A percentile compares a stretch with the other conserved stretches of the same genome.
phyloP scores from a whole-genome alignment of 371 early-diverging fungal genomes.

The Chytridium lagenaria region DNA sequence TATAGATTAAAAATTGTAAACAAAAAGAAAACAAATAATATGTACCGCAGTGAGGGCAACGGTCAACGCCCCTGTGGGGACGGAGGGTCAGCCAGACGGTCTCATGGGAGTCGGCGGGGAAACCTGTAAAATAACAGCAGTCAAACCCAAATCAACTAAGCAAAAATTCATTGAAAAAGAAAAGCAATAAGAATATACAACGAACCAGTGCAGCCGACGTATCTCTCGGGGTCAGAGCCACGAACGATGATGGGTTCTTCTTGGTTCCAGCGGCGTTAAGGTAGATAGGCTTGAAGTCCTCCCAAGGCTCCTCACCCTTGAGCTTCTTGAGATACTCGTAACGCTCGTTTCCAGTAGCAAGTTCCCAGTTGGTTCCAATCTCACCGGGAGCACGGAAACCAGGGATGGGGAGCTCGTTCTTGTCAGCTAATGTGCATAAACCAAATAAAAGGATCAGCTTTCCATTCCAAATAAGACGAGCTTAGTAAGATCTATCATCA shows the following conservation, averaged over 20 bases:
- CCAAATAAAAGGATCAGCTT: background rate
- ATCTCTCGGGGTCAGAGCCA: conserved; percentile 82
- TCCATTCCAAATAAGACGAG: too few relatives aligned
- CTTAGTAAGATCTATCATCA: background rate
- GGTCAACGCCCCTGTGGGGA: conserved; percentile 72
- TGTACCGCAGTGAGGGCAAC: conserved; percentile 96
- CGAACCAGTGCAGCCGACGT: conserved; percentile 94
- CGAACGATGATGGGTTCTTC: conserved; percentile 81
- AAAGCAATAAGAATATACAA: conserved; percentile 21
- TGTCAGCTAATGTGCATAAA: background rate
- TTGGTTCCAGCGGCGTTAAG: conserved; percentile 82
- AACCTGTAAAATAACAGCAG: conserved; percentile 60
- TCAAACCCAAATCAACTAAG: background rate
- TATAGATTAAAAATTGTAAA: background rate
- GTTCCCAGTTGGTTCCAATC: conserved; percentile 86
- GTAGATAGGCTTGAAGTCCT: conserved; percentile 82
- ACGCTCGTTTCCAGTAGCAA: conserved; percentile 92
- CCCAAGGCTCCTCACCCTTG: conserved; percentile 84
- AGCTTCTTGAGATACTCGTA: conserved; percentile 84
- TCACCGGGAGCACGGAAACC: conserved; percentile 53
- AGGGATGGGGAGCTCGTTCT: conserved; percentile 41
- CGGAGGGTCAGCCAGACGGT: conserved; percentile 80
- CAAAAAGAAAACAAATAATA: conserved; percentile 38
- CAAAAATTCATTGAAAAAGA: background rate
- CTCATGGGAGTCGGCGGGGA: conserved; percentile 88